Conservation (phyloP, 495 filamentous ascomycete species). For the Penicilliopsis zonata region DNA sequence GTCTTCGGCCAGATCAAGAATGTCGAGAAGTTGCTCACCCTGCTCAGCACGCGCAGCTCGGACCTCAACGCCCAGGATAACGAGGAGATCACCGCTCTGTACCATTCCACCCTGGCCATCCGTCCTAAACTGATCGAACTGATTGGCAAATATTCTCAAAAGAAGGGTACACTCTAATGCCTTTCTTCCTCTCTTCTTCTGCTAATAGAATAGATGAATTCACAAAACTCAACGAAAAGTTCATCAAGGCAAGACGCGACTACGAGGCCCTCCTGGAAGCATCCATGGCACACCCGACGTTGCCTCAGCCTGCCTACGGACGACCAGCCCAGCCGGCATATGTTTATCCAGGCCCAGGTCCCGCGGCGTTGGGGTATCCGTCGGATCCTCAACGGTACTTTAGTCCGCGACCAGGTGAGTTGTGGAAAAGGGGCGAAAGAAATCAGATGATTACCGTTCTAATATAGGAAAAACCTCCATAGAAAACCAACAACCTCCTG, state of each 20-base stretch:
- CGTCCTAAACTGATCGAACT: slow-evolving; percentile 94
- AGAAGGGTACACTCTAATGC: slow-evolving; percentile 59
- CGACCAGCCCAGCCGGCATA: slow-evolving; percentile 51
- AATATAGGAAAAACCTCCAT: slow-evolving; percentile 3
- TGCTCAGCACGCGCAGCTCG: slow-evolving; percentile 88
- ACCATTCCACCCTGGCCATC: slow-evolving; percentile 88
- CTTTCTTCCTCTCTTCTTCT: slow-evolving; percentile 4
- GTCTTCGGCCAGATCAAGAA: slow-evolving; percentile 99
- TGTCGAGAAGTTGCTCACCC: slow-evolving; percentile 88
- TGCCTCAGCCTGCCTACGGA: slow-evolving; percentile 61
- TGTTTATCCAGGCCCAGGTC: slow-evolving; percentile 43
- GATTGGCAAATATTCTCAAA: slow-evolving; percentile 98
- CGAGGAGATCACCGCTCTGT: slow-evolving; percentile 85
- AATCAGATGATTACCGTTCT: slow-evolving; percentile 2
- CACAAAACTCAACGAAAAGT: slow-evolving; percentile 96
- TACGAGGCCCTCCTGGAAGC: slow-evolving; percentile 93
- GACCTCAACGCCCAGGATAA: slow-evolving; percentile 80
- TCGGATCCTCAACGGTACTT: slow-evolving; percentile 62
- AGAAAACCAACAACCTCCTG: slow-evolving; percentile 23
- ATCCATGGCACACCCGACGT: slow-evolving; percentile 83
- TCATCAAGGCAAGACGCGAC: slow-evolving; percentile 94
- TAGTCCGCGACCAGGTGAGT: slow-evolving; percentile 44
- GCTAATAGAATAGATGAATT: slow-evolving; percentile 64
- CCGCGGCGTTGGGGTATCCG: slow-evolving; percentile 39
- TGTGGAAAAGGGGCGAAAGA: not conserved